Conservation (phyloP, 306 rosid genomes). For the Rubus parviflorus region DNA sequence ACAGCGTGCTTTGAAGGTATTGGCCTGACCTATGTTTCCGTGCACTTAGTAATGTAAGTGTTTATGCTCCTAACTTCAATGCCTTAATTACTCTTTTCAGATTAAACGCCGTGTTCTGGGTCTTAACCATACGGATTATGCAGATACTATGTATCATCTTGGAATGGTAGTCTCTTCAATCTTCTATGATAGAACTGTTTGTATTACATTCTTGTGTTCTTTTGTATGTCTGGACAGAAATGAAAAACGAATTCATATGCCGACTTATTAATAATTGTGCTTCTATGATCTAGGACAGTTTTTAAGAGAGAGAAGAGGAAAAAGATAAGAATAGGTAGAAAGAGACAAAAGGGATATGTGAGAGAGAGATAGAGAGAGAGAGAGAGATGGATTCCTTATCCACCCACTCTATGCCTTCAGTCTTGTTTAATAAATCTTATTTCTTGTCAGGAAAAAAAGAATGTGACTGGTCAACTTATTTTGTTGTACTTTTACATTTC, state of each 20-base stretch:
- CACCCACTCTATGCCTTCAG: no score
- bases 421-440: no score
- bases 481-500: no score
- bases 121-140: conserved; percentile 68
- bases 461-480: no score
- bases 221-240: no score
- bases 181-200: conserved; percentile 1
- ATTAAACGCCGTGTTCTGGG: conserved; percentile 79
- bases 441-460: no score
- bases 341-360: no score
- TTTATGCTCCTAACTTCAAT: conserved; percentile 11
- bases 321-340: no score
- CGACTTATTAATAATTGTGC: not conserved
- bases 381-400: no score
- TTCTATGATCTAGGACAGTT: not conserved
- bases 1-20: conserved; percentile 89
- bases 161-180: conserved; percentile 62
- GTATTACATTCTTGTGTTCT: not conserved
- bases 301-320: not conserved
- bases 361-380: not conserved
- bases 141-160: conserved; percentile 86
- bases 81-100: conserved; percentile 42
- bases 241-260: not conserved
- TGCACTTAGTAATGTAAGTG: conserved; percentile 5
- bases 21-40: conserved; percentile 22